phyloP scores from a whole-genome alignment of 2,329 filamentous ascomycete species.

The Botrytis tulipae region DNA sequence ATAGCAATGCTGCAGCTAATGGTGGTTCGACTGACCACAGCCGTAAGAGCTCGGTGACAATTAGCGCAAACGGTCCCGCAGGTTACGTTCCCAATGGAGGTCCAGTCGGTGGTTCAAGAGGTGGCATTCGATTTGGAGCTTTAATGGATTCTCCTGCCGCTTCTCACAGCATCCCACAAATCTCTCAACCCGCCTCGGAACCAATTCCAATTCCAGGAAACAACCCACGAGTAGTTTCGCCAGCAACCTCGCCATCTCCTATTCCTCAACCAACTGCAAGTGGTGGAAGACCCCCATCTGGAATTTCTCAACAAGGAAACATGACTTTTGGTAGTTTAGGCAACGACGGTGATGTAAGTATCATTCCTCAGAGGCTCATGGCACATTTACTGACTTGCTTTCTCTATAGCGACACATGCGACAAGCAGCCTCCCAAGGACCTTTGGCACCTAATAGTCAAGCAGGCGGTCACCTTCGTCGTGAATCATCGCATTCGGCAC shows the following conservation, averaged over 20 bases:
- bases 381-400: conserved; percentile 30
- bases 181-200: conserved; percentile 46
- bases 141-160: conserved; percentile 66
- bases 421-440: conserved; percentile 61
- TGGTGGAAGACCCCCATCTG: conserved; percentile 70
- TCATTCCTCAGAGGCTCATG: conserved; percentile 34
- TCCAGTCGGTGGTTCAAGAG: conserved; percentile 57
- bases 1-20: conserved; percentile 66
- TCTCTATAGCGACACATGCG: conserved; percentile 63
- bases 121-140: conserved; percentile 78
- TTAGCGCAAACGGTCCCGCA: conserved; percentile 77
- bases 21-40: conserved; percentile 69
- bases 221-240: conserved; percentile 76
- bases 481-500: conserved; percentile 80
- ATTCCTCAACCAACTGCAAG: conserved; percentile 84
- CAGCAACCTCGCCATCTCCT: conserved; percentile 84
- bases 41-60: conserved; percentile 87
- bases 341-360: conserved; percentile 76
- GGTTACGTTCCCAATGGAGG: conserved; percentile 77
- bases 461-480: conserved; percentile 73
- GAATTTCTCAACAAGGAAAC: conserved; percentile 66
- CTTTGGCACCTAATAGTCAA: conserved; percentile 60
- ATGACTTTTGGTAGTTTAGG: conserved; percentile 80
- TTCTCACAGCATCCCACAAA: conserved; percentile 65
- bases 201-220: conserved; percentile 60